These are phyloP conservation scores for Pseudocercospora pini-densiflorae DNA, from an alignment of 2,329 filamentous ascomycete species.

Conservation along the genomic window DNA sequence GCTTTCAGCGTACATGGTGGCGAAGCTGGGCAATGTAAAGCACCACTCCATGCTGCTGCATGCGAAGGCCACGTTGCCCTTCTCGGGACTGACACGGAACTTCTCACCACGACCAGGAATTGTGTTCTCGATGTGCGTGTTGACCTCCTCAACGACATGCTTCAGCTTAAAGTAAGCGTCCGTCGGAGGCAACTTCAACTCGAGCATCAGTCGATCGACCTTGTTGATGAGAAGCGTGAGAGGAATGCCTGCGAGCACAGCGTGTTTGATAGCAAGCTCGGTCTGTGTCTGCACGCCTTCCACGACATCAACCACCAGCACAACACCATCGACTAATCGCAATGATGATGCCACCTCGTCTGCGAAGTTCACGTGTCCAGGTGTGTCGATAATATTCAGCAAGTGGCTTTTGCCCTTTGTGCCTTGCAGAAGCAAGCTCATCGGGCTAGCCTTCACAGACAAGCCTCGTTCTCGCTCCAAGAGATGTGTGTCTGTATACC, in stretches of 20 bases:
- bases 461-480: slow-evolving; percentile 87
- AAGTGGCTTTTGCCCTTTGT: slow-evolving; percentile 94
- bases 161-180: slow-evolving; percentile 99
- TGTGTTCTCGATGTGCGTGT: slow-evolving; percentile 89
- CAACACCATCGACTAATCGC: slow-evolving; percentile 87
- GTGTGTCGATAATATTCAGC: slow-evolving; percentile 93
- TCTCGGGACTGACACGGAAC: slow-evolving; percentile 87
- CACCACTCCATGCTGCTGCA: slow-evolving; percentile 95
- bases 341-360: slow-evolving; percentile 92
- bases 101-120: slow-evolving; percentile 79
- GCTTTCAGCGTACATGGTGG: slow-evolving; percentile 92
- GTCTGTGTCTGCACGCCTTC: slow-evolving; percentile 99
- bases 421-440: slow-evolving; percentile 87
- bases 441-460: slow-evolving; percentile 90
- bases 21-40: slow-evolving; percentile 91
- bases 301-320: slow-evolving; percentile 92
- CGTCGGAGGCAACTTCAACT: slow-evolving; percentile 89
- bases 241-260: slow-evolving; percentile 85
- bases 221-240: slow-evolving; percentile 95
- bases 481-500: slow-evolving; percentile 92
- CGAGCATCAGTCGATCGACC: slow-evolving; percentile 91
- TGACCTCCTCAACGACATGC: slow-evolving; percentile 98
- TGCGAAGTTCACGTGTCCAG: slow-evolving; percentile 97
- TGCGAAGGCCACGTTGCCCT: slow-evolving; percentile 97
- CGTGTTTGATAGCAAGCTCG: slow-evolving; percentile 96